Evolutionary conservation across 176 grass and related monocot species (phyloP).

Genomic region (Aegilops sharonensis): DNA sequence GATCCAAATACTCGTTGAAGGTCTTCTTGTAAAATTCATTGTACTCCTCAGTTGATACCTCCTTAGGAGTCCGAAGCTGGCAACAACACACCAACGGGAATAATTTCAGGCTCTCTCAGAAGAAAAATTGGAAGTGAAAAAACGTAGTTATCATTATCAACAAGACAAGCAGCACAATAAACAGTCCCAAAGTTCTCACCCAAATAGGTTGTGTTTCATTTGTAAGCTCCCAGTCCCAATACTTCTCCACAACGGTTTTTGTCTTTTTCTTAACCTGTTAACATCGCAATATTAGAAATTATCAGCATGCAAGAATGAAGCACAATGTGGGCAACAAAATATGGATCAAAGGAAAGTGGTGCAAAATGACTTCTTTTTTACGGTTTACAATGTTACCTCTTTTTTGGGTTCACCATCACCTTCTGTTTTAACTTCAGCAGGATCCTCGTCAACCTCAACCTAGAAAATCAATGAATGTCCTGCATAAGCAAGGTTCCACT

Average conservation of each 20-base stretch:
- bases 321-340: neutral
- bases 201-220: constrained; percentile 99
- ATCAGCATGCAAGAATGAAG: neutral
- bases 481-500: neutral
- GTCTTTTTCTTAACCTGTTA: constrained; percentile 82
- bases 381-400: constrained; percentile 53
- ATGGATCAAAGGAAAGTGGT: neutral
- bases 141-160: neutral
- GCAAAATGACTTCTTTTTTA: neutral
- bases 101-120: neutral
- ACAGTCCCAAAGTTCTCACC: constrained; percentile 49
- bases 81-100: constrained; percentile 6
- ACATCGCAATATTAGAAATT: constrained; percentile 12
- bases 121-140: neutral
- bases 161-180: neutral
- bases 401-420: constrained; percentile 54
- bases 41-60: constrained; percentile 90
- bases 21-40: constrained; percentile 98
- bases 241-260: constrained; percentile 88
- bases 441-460: constrained; percentile 94
- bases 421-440: constrained; percentile 65
- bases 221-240: constrained; percentile 98
- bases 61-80: constrained; percentile 82
- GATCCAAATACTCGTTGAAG: constrained; percentile 88
- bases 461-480: constrained; percentile 17